Base-by-base conservation (phyloP, 1,284 basidiomycete genomes). In the Cutaneotrichosporon daszewskae region DNA sequence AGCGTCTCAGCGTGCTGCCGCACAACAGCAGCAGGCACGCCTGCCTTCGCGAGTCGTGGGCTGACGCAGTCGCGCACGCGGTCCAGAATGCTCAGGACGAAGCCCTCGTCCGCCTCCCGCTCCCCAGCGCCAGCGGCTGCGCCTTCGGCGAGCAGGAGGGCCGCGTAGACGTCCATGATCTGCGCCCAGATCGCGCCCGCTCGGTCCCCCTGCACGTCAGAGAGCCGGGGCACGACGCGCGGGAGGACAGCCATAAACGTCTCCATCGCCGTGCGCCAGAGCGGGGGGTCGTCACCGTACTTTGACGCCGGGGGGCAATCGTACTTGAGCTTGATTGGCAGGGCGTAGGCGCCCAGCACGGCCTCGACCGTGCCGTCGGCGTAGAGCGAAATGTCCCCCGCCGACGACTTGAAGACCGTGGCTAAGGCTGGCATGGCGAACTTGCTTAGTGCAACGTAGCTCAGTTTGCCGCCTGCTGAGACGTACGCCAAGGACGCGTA, bases 241-340 rank as follows among this genome's bases (percentile, higher is more conserved):
- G 54, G 47, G 20, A 62, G 40, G 12, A 62, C 54, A 16, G 51
- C 40, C 11, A 52, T 40, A 27, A 62, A 52, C 7, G 51, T 48
- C 3, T 39, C 40, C 55, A 64, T 59, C 2, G 66, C 66, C 0
- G 87, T 90, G 69, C 89, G 90, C 91, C 90, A 95, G 8, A 95
- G 70, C 0, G 89, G 87, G n/a, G 67, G 71, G 61, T 89, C 89
- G 41, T 85, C 81, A 1, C 86, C 87, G 59, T 81, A 87, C 63
- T 84, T 89, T 32, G 83, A 89, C 1, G 91, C 77, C 0, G 84
- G 73, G 0, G 92, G 91, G 63, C 92, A 95, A 34, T 91, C 88
- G 57, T 96, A 95, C 68, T 92, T 94, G 51, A 97, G 74, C 64
- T 90, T 90, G 64, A 96, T 82, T 0, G 92, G 90, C 25, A 94